Conservation (phyloP, 306 rosid species). For the Pterocarpus santalinus region DNA sequence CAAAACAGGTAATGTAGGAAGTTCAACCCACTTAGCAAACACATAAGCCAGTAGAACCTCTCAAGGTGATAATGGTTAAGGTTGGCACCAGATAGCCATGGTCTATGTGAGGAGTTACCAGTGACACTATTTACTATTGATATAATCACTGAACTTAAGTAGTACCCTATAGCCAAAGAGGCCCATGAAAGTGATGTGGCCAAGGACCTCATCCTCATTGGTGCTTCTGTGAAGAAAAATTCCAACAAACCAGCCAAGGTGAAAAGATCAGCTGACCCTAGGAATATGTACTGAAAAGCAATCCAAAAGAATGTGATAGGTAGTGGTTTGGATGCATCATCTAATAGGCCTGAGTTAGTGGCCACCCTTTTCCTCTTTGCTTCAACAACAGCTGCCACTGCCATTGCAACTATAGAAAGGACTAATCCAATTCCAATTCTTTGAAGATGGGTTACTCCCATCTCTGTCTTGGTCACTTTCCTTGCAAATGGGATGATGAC, state of each 20-base stretch:
- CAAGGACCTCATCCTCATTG: conserved; percentile 81
- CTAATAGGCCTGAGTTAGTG: conserved; percentile 49
- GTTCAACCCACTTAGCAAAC: conserved; percentile 83
- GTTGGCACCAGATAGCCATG: conserved; percentile 81
- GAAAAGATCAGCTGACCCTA: conserved; percentile 97
- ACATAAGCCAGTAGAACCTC: conserved; percentile 95
- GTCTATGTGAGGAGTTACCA: conserved; percentile 53
- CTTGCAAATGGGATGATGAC: conserved; percentile 78
- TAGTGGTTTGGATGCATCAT: conserved; percentile 58
- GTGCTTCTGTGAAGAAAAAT: conserved; percentile 96
- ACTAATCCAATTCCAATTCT: conserved; percentile 82
- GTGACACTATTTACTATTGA: conserved; percentile 77
- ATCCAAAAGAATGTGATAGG: conserved; percentile 92
- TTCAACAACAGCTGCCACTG: conserved; percentile 86
- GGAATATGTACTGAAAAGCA: conserved; percentile 81
- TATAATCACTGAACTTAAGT: conserved; percentile 79
- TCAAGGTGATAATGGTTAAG: conserved; percentile 80
- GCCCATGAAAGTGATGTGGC: conserved; percentile 95
- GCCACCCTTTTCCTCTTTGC: conserved; percentile 79
- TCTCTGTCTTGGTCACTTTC: conserved; percentile 72
- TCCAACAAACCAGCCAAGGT: conserved; percentile 88
- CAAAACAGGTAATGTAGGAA: conserved; percentile 87
- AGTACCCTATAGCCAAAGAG: conserved; percentile 88
- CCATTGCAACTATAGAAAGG: conserved; percentile 87
- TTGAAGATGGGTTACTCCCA: conserved; percentile 84